Evolutionary conservation across 371 early-diverging fungal species (phyloP).

Genomic region (Batrachochytrium dendrobatidis): DNA sequence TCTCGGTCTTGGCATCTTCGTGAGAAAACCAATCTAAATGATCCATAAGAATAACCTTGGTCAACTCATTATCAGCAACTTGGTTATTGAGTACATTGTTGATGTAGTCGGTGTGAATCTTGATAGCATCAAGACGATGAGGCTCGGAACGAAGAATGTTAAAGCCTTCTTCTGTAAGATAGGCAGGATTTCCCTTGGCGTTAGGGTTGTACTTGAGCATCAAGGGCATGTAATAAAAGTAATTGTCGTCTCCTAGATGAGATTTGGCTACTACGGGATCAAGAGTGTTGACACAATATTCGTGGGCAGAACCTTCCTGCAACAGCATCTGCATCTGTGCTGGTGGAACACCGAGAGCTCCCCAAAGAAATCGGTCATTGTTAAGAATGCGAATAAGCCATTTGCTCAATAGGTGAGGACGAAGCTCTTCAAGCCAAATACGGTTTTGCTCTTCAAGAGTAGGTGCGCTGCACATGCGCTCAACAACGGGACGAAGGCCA

Average conservation of each 20-base stretch:
- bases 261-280: constrained; percentile 66
- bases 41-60: constrained; percentile 76
- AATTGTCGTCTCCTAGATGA: constrained; percentile 61
- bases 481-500: constrained; percentile 51
- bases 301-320: constrained; percentile 66
- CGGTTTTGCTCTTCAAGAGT: constrained; percentile 54
- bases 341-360: constrained; percentile 78
- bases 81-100: constrained; percentile 52
- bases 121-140: constrained; percentile 51
- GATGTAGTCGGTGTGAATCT: constrained; percentile 74
- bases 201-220: constrained; percentile 58
- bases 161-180: constrained; percentile 66
- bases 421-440: constrained; percentile 59
- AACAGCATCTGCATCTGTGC: constrained; percentile 83
- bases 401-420: constrained; percentile 49
- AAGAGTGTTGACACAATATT: constrained; percentile 73
- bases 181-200: constrained; percentile 54
- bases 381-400: constrained; percentile 59
- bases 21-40: constrained; percentile 82
- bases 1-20: constrained; percentile 57
- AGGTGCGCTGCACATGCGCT: constrained; percentile 48
- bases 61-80: constrained; percentile 55
- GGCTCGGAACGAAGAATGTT: constrained; percentile 46
- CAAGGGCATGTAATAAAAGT: constrained; percentile 75
- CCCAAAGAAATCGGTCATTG: constrained; percentile 80